Evolutionary conservation across 225 moss, liverwort and hornwort species (phyloP).

Genomic region (Neckera pumila): DNA sequence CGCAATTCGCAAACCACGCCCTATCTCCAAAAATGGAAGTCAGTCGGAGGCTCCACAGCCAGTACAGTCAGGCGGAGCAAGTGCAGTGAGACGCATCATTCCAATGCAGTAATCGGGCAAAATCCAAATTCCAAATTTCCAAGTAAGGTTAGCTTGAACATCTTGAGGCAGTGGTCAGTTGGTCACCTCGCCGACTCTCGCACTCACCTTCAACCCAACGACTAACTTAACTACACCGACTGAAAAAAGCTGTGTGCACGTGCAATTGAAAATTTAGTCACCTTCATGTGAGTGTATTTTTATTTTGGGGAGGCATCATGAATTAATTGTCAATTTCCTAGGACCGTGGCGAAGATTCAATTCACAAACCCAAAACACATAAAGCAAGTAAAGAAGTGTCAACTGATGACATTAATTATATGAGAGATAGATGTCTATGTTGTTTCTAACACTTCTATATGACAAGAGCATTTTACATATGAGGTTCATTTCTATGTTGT

Average conservation of each 20-base stretch:
- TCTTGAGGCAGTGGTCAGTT: background rate
- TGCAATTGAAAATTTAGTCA: background rate
- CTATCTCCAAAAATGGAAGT: background rate
- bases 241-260: too few species aligned
- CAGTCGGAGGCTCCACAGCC: background rate
- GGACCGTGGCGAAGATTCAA: background rate
- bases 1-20: background rate
- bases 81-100: background rate
- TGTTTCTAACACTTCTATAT: background rate
- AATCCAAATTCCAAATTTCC: background rate
- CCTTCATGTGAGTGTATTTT: background rate
- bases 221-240: background rate
- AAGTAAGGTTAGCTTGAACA: background rate
- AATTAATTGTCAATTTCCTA: background rate
- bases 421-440: background rate
- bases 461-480: background rate
- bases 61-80: background rate
- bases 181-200: background rate
- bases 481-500: fast-evolving
- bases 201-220: background rate
- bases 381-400: background rate
- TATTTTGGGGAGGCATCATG: background rate
- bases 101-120: background rate
- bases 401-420: background rate
- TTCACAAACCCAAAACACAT: background rate